Evolutionary conservation across 129 eudicot species (phyloP).

Genomic region (Scalesia atractyloides): DNA sequence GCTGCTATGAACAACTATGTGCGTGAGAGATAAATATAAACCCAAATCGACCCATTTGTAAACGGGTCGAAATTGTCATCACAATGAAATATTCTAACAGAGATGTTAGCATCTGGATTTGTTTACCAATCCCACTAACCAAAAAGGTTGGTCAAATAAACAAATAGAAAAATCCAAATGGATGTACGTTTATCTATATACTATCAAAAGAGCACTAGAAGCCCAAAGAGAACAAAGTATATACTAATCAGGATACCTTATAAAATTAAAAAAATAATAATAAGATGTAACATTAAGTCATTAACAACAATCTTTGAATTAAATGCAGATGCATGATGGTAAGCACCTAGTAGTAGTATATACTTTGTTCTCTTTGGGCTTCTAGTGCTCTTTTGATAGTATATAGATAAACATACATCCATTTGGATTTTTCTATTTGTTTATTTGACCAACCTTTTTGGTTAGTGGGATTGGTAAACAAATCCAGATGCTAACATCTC

Average conservation of each 20-base stretch:
- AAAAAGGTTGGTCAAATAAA: slow-evolving; percentile 1
- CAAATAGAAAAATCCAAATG: slow-evolving; percentile 13
- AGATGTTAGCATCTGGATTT: neutral
- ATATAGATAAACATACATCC: neutral
- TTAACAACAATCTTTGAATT: neutral
- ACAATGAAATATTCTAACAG: neutral
- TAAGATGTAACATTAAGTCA: neutral
- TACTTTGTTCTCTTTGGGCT: neutral
- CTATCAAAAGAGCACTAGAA: slow-evolving; percentile 19
- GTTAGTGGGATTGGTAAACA: neutral
- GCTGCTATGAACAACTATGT: too few species aligned
- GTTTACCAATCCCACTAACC: neutral
- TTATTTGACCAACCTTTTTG: slow-evolving; percentile 6
- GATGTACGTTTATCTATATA: neutral
- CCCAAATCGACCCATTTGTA: neutral
- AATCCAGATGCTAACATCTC: neutral
- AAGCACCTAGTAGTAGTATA: neutral
- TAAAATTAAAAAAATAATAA: neutral
- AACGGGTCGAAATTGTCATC: neutral
- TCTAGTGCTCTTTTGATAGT: slow-evolving; percentile 19
- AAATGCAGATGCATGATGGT: neutral
- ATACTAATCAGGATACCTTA: neutral
- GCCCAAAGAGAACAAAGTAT: neutral
- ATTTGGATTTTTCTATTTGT: slow-evolving; percentile 13
- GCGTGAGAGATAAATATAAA: neutral